These are phyloP conservation scores for Hypericum perforatum DNA, from an alignment of 345 rosid species.

Conservation along the genomic window DNA sequence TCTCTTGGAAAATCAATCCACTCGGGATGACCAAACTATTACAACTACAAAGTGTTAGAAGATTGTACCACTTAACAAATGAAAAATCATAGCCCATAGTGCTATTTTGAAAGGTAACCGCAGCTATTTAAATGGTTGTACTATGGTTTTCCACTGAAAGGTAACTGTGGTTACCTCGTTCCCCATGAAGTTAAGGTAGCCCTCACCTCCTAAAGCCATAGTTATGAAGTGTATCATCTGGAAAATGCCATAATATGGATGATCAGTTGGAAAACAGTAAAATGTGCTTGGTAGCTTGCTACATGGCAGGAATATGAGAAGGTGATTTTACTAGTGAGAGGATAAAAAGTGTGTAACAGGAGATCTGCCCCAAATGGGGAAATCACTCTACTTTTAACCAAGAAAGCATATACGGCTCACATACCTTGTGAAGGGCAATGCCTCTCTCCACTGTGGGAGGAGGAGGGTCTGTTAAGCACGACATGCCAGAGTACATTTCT, in stretches of 20 bases:
- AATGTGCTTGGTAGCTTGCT: slow-evolving; percentile 4
- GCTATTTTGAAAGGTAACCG: not conserved
- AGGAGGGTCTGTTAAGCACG: slow-evolving; percentile 45
- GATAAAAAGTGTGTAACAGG: too few species aligned
- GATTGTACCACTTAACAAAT: not conserved
- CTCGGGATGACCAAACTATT: slow-evolving; percentile 78
- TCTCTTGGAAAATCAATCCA: slow-evolving; percentile 88
- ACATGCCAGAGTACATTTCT: slow-evolving; percentile 75
- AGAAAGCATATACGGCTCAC: not conserved
- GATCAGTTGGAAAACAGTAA: slow-evolving; percentile 1
- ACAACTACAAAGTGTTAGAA: slow-evolving; percentile 15
- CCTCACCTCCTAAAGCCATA: slow-evolving; percentile 77
- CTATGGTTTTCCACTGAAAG: not conserved
- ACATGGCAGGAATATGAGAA: slow-evolving; percentile 1
- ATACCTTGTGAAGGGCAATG: slow-evolving; percentile 67
- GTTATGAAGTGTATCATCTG: slow-evolving; percentile 77
- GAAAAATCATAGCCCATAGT: slow-evolving; percentile 7
- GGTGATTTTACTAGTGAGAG: not conserved
- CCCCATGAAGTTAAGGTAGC: slow-evolving; percentile 80
- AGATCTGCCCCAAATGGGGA: too few species aligned
- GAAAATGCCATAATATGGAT: slow-evolving; percentile 10
- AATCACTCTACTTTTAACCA: too few species aligned
- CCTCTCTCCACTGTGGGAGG: slow-evolving; percentile 58
- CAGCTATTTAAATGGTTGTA: not conserved
- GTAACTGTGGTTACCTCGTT: slow-evolving; percentile 44